phyloP scores from a whole-genome alignment of 768 basidiomycete species.

The Dacryopinax spathularia region DNA sequence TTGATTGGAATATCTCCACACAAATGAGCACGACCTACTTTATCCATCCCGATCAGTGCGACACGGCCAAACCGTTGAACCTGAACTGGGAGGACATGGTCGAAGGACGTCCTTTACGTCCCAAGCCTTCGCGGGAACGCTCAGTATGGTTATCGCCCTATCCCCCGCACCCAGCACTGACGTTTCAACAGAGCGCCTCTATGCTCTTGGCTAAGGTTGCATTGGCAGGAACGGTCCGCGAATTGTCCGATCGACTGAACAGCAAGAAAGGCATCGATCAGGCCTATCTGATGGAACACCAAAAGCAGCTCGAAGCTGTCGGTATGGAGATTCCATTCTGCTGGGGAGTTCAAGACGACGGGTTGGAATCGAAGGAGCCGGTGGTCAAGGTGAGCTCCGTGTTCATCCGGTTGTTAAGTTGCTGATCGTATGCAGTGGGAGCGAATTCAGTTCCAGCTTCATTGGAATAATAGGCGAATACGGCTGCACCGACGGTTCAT shows the following conservation, averaged over 20 bases:
- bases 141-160: neutral
- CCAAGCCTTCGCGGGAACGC: neutral
- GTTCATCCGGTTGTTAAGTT: neutral
- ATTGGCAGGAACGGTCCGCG: neutral
- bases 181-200: neutral
- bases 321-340: neutral
- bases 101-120: neutral
- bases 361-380: neutral
- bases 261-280: neutral
- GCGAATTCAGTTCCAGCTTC: neutral
- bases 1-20: neutral
- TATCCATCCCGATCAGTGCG: neutral
- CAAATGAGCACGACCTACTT: neutral
- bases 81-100: neutral
- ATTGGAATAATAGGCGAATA: neutral
- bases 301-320: neutral
- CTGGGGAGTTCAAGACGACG: neutral
- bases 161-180: too few relatives aligned
- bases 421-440: neutral
- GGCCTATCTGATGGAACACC: neutral
- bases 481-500: neutral
- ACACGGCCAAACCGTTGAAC: neutral
- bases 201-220: neutral
- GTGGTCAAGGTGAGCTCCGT: neutral
- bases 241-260: neutral